Evolutionary conservation across 1,284 basidiomycete species (phyloP).

Genomic region (Rhodotorula sp.): DNA sequence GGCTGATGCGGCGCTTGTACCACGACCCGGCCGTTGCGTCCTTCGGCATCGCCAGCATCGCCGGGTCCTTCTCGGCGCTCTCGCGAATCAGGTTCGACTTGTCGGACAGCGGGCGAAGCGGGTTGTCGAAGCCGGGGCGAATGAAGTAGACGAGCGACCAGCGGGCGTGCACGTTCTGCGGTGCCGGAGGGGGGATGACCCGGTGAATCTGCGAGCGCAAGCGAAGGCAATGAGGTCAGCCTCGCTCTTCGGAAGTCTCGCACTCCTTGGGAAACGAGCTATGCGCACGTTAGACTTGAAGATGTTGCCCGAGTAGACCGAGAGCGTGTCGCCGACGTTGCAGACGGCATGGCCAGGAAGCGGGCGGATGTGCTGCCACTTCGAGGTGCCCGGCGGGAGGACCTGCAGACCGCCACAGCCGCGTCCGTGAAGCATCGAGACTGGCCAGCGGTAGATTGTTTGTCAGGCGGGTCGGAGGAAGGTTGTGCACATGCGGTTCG

Average conservation of each 20-base stretch:
- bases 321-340: conserved; percentile 44
- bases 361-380: conserved; percentile 44
- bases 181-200: conserved; percentile 49
- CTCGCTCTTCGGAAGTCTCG: not conserved
- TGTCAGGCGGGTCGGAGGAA: not conserved
- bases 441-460: not conserved
- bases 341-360: conserved; percentile 40
- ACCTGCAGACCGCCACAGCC: conserved; percentile 45
- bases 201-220: conserved; percentile 59
- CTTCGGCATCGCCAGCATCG: conserved; percentile 19
- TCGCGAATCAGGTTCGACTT: conserved; percentile 19
- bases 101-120: conserved; percentile 10
- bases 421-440: conserved; percentile 40
- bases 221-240: not conserved
- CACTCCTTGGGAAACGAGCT: not conserved
- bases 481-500: too few relatives aligned
- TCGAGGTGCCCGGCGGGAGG: conserved; percentile 38
- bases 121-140: conserved; percentile 23
- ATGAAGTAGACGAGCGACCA: conserved; percentile 39
- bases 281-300: conserved; percentile 17
- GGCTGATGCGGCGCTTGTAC: conserved; percentile 27
- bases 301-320: conserved; percentile 50
- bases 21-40: conserved; percentile 30
- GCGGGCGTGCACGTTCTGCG: conserved; percentile 26
- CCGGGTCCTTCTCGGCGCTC: conserved; percentile 21